These are phyloP conservation scores for Ilyonectria destructans DNA, from an alignment of 2,329 filamentous ascomycete genomes.

Conservation along the genomic window DNA sequence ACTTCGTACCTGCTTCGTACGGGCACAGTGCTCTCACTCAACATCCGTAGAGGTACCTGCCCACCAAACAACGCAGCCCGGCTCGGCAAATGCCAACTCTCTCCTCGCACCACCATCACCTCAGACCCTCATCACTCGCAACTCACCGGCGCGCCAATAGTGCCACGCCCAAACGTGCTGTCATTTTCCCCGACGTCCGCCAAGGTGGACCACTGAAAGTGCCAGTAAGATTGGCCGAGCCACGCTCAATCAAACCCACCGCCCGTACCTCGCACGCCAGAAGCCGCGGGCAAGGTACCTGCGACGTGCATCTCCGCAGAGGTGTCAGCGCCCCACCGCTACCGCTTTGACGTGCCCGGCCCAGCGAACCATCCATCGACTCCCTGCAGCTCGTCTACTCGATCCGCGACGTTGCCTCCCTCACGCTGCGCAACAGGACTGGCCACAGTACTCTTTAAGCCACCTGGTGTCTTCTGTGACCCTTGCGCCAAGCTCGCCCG, in stretches of 20 bases:
- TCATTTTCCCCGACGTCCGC: conserved; percentile 13
- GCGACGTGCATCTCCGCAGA: conserved; percentile 25
- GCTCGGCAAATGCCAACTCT: conserved; percentile 20
- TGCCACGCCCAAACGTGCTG: conserved; percentile 14
- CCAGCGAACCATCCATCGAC: conserved; percentile 42
- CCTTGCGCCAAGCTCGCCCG: conserved; percentile 47
- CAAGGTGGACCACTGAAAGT: conserved; percentile 27
- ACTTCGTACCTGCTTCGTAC: not conserved
- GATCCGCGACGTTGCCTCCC: conserved; percentile 49
- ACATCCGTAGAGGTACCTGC: not conserved
- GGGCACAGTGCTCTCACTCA: not conserved
- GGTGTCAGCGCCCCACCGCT: conserved; percentile 33
- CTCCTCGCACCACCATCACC: conserved; percentile 28
- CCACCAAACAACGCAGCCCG: not conserved
- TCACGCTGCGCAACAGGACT: conserved; percentile 50
- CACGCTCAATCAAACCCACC: conserved; percentile 23
- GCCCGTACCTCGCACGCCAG: conserved; percentile 21
- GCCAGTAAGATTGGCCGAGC: conserved; percentile 34
- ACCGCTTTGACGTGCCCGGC: conserved; percentile 39
- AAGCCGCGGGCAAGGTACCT: conserved; percentile 26
- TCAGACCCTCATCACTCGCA: not conserved
- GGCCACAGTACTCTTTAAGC: conserved; percentile 49
- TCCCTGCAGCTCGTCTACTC: conserved; percentile 49
- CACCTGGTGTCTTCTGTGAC: conserved; percentile 53
- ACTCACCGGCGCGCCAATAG: conserved; percentile 14